These are phyloP conservation scores for Globisporangium cystogenes DNA, from an alignment of 352 stramenopile species.

Conservation along the genomic window DNA sequence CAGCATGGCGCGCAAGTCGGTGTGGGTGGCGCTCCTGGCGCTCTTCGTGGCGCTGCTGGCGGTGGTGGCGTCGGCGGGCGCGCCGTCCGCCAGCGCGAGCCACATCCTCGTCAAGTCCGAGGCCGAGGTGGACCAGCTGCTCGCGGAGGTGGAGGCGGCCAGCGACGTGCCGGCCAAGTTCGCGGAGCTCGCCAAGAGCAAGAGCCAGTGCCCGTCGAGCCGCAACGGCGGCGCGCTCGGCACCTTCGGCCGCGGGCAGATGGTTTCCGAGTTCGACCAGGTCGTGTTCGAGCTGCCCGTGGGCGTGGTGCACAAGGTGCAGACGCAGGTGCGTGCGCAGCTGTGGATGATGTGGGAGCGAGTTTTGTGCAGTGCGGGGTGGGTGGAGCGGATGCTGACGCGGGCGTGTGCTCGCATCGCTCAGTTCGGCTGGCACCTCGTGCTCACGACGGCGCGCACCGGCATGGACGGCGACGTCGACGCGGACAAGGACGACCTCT, in stretches of 20 bases:
- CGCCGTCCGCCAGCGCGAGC: conserved; percentile 50
- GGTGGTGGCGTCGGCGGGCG: conserved; percentile 3
- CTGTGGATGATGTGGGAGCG: background rate
- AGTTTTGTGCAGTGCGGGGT: too few relatives aligned
- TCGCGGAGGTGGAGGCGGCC: conserved; percentile 45
- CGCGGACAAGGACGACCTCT: conserved; percentile 2
- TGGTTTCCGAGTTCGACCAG: conserved; percentile 75
- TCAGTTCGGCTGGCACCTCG: conserved; percentile 5
- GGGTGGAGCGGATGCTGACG: background rate
- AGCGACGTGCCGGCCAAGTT: conserved; percentile 51
- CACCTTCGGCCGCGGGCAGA: conserved; percentile 62
- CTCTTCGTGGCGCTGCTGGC: conserved; percentile 6
- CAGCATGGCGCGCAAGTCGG: conserved; percentile 15
- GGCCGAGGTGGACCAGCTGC: conserved; percentile 44
- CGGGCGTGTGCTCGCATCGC: background rate
- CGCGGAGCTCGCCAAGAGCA: conserved; percentile 47
- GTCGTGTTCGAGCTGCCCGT: conserved; percentile 68
- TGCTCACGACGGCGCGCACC: conserved; percentile 3
- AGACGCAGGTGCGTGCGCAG: conserved; percentile 46
- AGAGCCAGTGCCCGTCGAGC: conserved; percentile 68
- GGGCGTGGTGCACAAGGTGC: conserved; percentile 67
- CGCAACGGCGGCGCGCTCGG: conserved; percentile 63
- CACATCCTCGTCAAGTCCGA: conserved; percentile 81
- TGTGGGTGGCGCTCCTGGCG: conserved; percentile 21
- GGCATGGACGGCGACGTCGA: background rate